phyloP scores from a whole-genome alignment of 2,329 filamentous ascomycete genomes.

The Exophiala viscosa region DNA sequence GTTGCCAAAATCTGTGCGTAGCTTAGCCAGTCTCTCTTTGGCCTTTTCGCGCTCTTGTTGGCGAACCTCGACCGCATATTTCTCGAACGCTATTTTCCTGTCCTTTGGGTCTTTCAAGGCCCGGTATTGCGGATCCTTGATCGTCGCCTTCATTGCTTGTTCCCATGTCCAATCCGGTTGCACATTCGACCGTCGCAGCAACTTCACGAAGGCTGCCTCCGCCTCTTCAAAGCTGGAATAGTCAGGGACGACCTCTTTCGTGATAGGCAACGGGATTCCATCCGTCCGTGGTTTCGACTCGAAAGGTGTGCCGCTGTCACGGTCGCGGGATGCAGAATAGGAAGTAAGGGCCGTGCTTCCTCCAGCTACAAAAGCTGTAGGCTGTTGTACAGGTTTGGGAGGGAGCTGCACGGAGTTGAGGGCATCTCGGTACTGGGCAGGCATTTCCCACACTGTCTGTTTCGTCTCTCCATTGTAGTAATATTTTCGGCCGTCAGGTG shows the following conservation, averaged over 20 bases:
- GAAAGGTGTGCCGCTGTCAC: conserved; percentile 45
- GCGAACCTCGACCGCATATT: conserved; percentile 86
- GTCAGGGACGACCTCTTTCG: conserved; percentile 62
- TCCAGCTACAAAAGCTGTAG: conserved; percentile 58
- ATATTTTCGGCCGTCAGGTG: conserved; percentile 83
- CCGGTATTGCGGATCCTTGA: conserved; percentile 88
- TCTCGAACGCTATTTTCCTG: conserved; percentile 85
- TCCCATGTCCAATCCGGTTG: conserved; percentile 93
- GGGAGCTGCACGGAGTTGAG: conserved; percentile 55
- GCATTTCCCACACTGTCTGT: conserved; percentile 92
- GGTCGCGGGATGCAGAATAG: conserved; percentile 41
- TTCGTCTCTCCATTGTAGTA: conserved; percentile 93
- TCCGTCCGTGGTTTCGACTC: conserved; percentile 49
- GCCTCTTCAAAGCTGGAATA: conserved; percentile 80
- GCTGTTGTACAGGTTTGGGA: conserved; percentile 44
- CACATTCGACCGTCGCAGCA: conserved; percentile 78
- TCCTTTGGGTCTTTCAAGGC: conserved; percentile 90
- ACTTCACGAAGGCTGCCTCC: conserved; percentile 86
- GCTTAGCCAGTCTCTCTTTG: conserved; percentile 86
- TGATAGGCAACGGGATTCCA: conserved; percentile 33
- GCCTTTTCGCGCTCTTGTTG: conserved; percentile 91
- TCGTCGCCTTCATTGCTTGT: conserved; percentile 77
- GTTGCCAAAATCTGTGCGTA: conserved; percentile 87
- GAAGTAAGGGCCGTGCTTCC: conserved; percentile 44
- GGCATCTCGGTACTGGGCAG: conserved; percentile 73